Evolutionary conservation across 306 rosid species (phyloP), one percentile per base, ranked within the genome.

Genomic region (Trifolium pratense): DNA sequence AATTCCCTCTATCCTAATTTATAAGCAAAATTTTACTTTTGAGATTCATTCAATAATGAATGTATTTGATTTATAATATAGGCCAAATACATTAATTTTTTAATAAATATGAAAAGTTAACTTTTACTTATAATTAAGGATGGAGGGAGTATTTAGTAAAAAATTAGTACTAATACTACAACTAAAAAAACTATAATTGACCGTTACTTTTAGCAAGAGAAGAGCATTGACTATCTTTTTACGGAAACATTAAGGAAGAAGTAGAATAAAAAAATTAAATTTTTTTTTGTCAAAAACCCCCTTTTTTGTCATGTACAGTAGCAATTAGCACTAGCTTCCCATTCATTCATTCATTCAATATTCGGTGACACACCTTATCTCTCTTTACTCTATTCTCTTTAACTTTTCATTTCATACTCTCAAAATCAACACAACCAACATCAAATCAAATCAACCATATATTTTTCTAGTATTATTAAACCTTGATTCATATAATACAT

Each of bases 281-380:
- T n/a, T n/a, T n/a, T n/a, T n/a, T n/a, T n/a, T 66, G 80, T 81
- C 75, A 81, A 83, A 79, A 67, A 29, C 23, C 34, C n/a, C 2
- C n/a, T n/a, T n/a, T 67, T 75, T 86, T 83, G 84, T 83, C 85
- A 43, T 62, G 1, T n/a, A n/a, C n/a, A n/a, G n/a, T 36, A 36
- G 39, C 39, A 13, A 12, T 71, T 80, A 56, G n/a, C 58, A 51
- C 34, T 23, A 18, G 6, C 60, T 53, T 21, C 61, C 23, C 61
- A 55, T 55, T 11, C 56, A 55, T 55, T 12, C 57, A 55, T 55
- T 56, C 56, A 55, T 55, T 12, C 57, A 55, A 21, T 56, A 75
- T 84, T 79, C 82, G 70, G 75, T 55, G 77, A 66, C 39, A 23
- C 34, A 7, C 74, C 80, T 78, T 80, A 80, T 85, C 89, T 80